Conservation (phyloP, 1,284 basidiomycete genomes). For the Puccinia triticina region DNA sequence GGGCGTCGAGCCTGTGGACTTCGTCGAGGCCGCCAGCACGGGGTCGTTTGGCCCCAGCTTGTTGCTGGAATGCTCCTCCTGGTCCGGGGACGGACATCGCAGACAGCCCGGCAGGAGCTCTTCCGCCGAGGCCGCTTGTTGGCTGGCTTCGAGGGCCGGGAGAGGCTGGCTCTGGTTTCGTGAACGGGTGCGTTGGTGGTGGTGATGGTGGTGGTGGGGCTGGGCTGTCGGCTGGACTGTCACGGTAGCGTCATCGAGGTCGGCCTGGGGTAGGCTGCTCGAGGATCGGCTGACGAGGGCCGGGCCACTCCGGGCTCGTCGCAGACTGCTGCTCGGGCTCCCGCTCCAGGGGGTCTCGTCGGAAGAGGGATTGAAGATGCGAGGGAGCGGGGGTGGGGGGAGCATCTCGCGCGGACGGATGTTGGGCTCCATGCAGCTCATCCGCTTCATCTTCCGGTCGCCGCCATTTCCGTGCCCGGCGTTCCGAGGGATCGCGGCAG, state of each 20-base stretch:
- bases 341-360: background rate
- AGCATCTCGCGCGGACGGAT: constrained; percentile 2
- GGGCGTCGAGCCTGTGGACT: background rate
- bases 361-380: background rate
- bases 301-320: constrained; percentile 45
- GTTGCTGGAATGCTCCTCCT: background rate
- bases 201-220: background rate
- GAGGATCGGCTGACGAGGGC: constrained; percentile 3
- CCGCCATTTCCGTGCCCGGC: background rate
- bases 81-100: background rate
- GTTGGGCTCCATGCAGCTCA: constrained; percentile 47
- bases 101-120: background rate
- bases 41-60: too few relatives aligned
- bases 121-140: background rate
- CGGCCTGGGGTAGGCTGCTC: background rate
- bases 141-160: background rate
- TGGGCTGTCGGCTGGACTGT: background rate
- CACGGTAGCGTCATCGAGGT: background rate
- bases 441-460: constrained; percentile 43
- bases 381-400: constrained; percentile 32
- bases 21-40: too few relatives aligned
- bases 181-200: background rate
- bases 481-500: background rate
- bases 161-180: background rate
- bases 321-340: constrained; percentile 30